Evolutionary conservation across 768 basidiomycete species (phyloP).

Genomic region (Plicaturopsis crispa): DNA sequence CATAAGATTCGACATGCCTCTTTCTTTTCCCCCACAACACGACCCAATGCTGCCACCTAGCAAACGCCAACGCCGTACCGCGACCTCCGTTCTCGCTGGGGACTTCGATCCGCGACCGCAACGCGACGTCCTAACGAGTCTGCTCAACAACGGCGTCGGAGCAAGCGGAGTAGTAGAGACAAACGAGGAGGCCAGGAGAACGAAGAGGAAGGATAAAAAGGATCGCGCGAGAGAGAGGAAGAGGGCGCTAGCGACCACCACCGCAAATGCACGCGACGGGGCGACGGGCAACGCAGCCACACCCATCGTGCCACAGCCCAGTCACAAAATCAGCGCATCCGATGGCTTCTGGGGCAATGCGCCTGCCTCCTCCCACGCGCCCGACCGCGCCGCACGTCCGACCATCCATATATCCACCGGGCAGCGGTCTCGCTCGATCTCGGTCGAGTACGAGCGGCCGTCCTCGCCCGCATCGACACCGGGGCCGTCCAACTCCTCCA

Average conservation of each 20-base stretch:
- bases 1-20: conserved; percentile 21
- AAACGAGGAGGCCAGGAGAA: conserved; percentile 48
- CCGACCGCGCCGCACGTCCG: conserved; percentile 66
- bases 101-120: conserved; percentile 59
- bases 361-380: conserved; percentile 25
- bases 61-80: conserved; percentile 48
- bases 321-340: background rate
- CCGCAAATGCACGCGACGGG: conserved; percentile 18
- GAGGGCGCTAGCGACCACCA: conserved; percentile 26
- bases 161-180: conserved; percentile 58
- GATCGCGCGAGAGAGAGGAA: conserved; percentile 44
- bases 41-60: too few relatives aligned
- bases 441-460: conserved; percentile 60
- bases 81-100: conserved; percentile 71
- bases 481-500: conserved; percentile 65
- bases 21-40: conserved; percentile 16
- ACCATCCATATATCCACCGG: conserved; percentile 64
- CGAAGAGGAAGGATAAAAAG: conserved; percentile 39
- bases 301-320: background rate
- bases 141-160: conserved; percentile 70
- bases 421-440: conserved; percentile 67
- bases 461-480: conserved; percentile 70
- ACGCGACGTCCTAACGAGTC: conserved; percentile 73
- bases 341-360: background rate
- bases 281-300: background rate